Percentiles rank a stretch among this genome's conserved stretches.
Conservation (phyloP, 495 filamentous ascomycete genomes). For the Elasticomyces elasticus region DNA sequence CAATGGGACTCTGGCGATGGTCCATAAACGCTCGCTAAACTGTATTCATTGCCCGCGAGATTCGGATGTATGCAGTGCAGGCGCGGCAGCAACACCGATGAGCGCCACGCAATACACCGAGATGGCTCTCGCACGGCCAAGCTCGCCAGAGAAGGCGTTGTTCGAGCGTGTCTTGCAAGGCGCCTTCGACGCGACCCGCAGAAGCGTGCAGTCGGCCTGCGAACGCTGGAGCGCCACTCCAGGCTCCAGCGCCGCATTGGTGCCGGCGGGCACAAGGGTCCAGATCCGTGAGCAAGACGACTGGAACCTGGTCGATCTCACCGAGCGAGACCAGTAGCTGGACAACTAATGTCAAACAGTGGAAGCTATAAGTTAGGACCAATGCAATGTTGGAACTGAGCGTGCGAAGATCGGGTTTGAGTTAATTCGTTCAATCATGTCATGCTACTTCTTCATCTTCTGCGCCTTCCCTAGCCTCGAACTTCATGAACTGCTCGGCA, state of each 20-base stretch:
- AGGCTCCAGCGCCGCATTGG: no score
- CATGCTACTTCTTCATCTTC: constrained; percentile 8
- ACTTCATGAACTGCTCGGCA: constrained; percentile 54
- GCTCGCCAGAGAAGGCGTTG: not conserved
- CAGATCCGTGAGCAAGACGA: not conserved
- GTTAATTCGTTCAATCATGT: no score
- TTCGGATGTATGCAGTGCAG: not conserved
- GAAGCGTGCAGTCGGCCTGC: not conserved
- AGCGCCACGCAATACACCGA: not conserved
- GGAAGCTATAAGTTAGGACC: no score
- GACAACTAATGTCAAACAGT: no score
- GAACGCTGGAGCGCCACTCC: no score
- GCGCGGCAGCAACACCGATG: not conserved
- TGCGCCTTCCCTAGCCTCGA: constrained; percentile 24
- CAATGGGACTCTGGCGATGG: not conserved
- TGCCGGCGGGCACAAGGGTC: not conserved
- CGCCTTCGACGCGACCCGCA: not conserved
- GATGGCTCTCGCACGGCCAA: not conserved
- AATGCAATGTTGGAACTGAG: not conserved
- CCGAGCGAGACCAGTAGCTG: not conserved
- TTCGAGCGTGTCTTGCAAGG: not conserved
- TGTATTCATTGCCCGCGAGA: not conserved
- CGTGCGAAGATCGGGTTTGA: not conserved
- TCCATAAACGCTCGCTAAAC: not conserved
- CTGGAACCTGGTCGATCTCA: not conserved